A percentile compares a stretch with the other conserved stretches of the same genome.
Evolutionary conservation across 306 rosid species (phyloP).

Genomic region (Inga oerstediana): DNA sequence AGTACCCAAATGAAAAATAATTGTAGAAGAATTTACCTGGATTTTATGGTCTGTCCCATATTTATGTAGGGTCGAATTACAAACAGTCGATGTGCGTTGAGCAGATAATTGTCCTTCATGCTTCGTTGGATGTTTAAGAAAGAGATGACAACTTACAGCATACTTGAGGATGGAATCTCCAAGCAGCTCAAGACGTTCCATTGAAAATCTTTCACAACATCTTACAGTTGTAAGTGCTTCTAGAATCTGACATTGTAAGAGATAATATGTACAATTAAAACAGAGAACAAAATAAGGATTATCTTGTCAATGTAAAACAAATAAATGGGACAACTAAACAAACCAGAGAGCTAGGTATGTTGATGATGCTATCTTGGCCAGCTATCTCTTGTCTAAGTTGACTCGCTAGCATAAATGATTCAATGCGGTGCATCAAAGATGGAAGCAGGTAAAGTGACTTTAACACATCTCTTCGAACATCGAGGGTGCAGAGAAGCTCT

Average conservation of each 20-base stretch:
- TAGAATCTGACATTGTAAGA: constrained; percentile 57
- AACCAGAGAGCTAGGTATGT: constrained; percentile 75
- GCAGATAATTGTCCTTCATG: constrained; percentile 82
- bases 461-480: constrained; percentile 59
- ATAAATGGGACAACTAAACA: constrained; percentile 29
- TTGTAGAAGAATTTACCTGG: constrained; percentile 55
- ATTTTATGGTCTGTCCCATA: constrained; percentile 62
- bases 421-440: constrained; percentile 81
- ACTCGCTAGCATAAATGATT: constrained; percentile 83
- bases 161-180: constrained; percentile 95
- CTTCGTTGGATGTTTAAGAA: constrained; percentile 70
- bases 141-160: constrained; percentile 79
- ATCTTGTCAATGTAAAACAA: constrained; percentile 23
- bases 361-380: constrained; percentile 41
- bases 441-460: constrained; percentile 85
- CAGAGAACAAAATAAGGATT: background rate
- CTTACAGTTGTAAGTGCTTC: constrained; percentile 89
- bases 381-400: constrained; percentile 83
- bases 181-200: constrained; percentile 97
- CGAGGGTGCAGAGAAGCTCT: constrained; percentile 68
- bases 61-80: constrained; percentile 77
- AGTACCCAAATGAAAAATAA: constrained; percentile 15
- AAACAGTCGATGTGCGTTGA: constrained; percentile 53
- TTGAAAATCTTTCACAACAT: constrained; percentile 74
- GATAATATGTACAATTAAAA: constrained; percentile 25